Conservation (phyloP, 2,329 filamentous ascomycete species). For the Trichoderma asperellum region DNA sequence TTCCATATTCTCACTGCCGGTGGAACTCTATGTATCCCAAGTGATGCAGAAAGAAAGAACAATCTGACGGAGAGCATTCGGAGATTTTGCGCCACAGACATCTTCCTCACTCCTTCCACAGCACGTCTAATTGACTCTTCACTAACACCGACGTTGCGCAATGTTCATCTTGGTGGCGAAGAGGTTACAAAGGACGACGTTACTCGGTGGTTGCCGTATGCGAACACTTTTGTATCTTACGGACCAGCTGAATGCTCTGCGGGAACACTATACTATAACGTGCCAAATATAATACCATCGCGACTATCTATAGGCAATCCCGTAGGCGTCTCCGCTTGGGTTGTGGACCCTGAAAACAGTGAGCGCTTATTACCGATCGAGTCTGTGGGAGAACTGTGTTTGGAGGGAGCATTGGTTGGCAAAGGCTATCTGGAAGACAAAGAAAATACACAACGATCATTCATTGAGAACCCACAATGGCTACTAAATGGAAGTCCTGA, state of each 20-base stretch:
- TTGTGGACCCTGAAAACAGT: constrained; percentile 43
- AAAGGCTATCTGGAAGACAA: constrained; percentile 53
- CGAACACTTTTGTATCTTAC: constrained; percentile 11
- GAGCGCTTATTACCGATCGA: constrained; percentile 51
- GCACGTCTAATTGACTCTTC: constrained; percentile 17
- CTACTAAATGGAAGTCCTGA: constrained; percentile 6
- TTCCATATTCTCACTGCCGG: constrained; percentile 28
- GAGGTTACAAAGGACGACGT: not conserved
- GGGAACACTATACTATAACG: not conserved
- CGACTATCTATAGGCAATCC: constrained; percentile 31
- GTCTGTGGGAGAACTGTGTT: constrained; percentile 56
- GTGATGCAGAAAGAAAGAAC: not conserved
- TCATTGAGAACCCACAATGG: constrained; percentile 38
- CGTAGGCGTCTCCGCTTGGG: constrained; percentile 15
- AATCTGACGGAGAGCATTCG: constrained; percentile 1
- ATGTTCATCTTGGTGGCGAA: constrained; percentile 13
- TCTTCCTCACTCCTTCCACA: constrained; percentile 12
- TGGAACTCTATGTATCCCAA: constrained; percentile 14
- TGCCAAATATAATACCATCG: not conserved
- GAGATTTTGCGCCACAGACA: constrained; percentile 3
- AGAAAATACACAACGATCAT: constrained; percentile 36
- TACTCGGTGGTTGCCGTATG: constrained; percentile 34
- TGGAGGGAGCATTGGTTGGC: constrained; percentile 47
- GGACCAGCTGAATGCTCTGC: constrained; percentile 21
- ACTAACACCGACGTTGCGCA: not conserved